Conservation (phyloP, 1,139 yeast species). For the Scheffersomyces quercinus region DNA sequence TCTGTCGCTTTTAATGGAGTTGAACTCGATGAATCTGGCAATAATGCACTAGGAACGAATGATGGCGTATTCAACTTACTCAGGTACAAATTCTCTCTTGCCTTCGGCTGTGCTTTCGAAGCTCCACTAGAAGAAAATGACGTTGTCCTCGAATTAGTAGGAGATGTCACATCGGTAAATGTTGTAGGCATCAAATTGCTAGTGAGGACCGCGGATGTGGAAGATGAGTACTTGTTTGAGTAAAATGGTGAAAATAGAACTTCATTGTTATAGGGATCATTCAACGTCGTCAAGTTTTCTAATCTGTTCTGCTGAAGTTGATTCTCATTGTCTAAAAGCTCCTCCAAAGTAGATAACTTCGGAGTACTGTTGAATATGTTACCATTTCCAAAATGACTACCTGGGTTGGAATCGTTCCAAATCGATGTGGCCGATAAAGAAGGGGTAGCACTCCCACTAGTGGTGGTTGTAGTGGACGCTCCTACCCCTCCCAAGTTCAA, state of each 20-base stretch:
- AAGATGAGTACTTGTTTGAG: neutral
- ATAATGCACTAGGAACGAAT: conserved; percentile 20
- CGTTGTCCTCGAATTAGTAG: neutral
- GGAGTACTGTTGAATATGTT: conserved; percentile 1
- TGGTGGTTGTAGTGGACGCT: neutral
- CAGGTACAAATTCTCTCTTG: conserved; percentile 21
- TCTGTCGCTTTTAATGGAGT: neutral
- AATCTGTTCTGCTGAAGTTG: neutral
- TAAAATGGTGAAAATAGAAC: neutral
- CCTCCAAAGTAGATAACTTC: neutral
- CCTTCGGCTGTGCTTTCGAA: neutral
- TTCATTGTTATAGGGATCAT: neutral
- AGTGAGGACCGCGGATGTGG: too few relatives aligned
- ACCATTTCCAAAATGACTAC: neutral
- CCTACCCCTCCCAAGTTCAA: neutral
- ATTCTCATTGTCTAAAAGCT: neutral
- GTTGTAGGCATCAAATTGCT: too few relatives aligned
- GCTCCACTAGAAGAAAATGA: neutral
- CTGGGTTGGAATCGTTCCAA: conserved; percentile 11
- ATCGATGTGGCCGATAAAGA: conserved; percentile 9
- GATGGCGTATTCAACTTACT: conserved; percentile 23
- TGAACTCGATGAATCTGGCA: neutral
- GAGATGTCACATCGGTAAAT: neutral
- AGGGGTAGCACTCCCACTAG: conserved; percentile 11
- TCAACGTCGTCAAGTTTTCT: neutral